Evolutionary conservation across 306 rosid species (phyloP).

Genomic region (Fragaria iinumae): DNA sequence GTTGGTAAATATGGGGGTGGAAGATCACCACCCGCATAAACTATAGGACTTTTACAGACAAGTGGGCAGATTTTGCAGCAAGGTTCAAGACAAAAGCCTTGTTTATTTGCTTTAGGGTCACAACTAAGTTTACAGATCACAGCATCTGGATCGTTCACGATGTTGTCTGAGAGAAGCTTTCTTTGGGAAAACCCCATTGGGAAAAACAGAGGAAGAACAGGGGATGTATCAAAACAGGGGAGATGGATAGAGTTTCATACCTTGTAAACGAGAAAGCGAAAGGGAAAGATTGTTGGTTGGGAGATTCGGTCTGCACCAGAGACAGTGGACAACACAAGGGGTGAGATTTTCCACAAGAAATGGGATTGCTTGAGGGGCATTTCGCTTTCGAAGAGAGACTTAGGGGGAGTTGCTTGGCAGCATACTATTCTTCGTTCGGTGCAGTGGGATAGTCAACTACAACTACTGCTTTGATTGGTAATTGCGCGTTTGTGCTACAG

Average conservation of each 20-base stretch:
- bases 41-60: background rate
- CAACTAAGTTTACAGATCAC: background rate
- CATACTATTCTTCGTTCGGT: background rate
- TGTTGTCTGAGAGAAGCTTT: background rate
- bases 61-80: background rate
- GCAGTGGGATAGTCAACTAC: constrained; percentile 15
- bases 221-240: background rate
- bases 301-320: background rate
- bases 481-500: no score
- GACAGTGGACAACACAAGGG: background rate
- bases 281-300: background rate
- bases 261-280: background rate
- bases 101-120: background rate
- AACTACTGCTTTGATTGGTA: background rate
- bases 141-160: no score
- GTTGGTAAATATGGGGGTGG: no score
- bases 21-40: no score
- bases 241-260: background rate
- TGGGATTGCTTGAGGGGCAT: background rate
- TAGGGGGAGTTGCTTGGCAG: constrained; percentile 16
- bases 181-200: constrained; percentile 21
- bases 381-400: constrained; percentile 20
- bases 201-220: constrained; percentile 3
- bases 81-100: background rate
- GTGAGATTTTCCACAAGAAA: constrained; percentile 1